phyloP scores from a whole-genome alignment of 2,329 filamentous ascomycete species.

The Paecilomyces dactylethromorphus region DNA sequence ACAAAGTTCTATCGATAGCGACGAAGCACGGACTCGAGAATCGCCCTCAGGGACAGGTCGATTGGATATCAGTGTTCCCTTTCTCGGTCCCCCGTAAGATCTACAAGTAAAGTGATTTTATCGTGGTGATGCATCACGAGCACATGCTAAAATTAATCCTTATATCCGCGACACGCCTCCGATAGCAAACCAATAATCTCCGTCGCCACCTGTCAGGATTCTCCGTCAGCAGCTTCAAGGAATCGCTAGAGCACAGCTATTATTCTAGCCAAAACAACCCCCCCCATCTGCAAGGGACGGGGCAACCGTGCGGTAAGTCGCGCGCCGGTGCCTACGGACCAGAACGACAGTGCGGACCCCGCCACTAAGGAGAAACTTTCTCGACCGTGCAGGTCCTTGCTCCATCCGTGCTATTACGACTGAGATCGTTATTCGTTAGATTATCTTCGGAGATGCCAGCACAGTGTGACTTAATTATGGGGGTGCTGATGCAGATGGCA shows the following conservation, averaged over 20 bases:
- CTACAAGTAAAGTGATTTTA: background rate
- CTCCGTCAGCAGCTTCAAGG: background rate
- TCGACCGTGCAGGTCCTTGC: background rate
- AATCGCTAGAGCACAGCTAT: background rate
- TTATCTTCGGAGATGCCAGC: background rate
- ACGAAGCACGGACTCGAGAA: background rate
- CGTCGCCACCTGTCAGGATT: background rate
- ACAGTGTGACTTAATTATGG: too few species aligned
- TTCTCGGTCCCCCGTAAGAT: background rate
- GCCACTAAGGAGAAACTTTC: background rate
- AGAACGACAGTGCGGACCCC: background rate
- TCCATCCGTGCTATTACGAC: background rate
- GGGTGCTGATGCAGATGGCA: too few species aligned
- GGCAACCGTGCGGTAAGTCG: background rate
- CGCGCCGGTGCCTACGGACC: background rate
- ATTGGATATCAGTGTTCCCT: background rate
- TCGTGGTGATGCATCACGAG: background rate
- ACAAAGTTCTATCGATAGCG: background rate
- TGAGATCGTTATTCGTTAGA: background rate
- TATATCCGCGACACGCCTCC: background rate
- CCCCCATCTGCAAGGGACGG: background rate
- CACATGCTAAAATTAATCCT: background rate
- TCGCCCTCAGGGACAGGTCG: background rate
- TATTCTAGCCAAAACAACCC: background rate
- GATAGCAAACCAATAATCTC: background rate